Evolutionary conservation across 1,139 yeast genomes (phyloP).

Genomic region (Hyphopichia khmerensis): DNA sequence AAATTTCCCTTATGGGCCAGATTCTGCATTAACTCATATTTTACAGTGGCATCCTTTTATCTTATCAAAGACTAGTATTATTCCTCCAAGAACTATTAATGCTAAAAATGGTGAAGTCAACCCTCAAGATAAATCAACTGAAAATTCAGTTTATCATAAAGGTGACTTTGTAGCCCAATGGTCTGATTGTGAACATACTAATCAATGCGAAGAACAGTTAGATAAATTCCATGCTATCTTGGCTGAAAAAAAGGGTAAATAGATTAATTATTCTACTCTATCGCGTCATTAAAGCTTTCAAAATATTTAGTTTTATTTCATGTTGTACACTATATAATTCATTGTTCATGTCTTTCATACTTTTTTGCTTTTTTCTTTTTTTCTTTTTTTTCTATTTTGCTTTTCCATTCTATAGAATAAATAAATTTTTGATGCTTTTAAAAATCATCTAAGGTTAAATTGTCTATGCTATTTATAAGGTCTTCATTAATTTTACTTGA

Average conservation of each 20-base stretch:
- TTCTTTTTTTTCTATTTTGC: neutral
- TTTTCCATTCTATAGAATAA: neutral
- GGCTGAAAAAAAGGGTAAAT: conserved; percentile 8
- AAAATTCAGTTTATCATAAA: conserved; percentile 41
- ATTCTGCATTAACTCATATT: conserved; percentile 73
- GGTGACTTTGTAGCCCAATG: conserved; percentile 69
- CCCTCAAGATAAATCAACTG: conserved; percentile 10
- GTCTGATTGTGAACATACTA: conserved; percentile 48
- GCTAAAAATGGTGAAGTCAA: conserved; percentile 31
- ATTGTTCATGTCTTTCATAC: too few species aligned
- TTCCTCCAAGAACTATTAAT: conserved; percentile 52
- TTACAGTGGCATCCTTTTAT: conserved; percentile 92
- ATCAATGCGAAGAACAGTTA: conserved; percentile 52
- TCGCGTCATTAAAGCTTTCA: too few species aligned
- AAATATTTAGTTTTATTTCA: neutral
- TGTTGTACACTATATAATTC: neutral
- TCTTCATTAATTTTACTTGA: neutral
- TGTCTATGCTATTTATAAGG: neutral
- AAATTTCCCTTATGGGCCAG: conserved; percentile 60
- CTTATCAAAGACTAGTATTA: conserved; percentile 67
- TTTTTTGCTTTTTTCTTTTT: neutral
- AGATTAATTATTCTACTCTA: too few species aligned
- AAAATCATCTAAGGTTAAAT: conserved; percentile 2
- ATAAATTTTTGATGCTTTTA: neutral
- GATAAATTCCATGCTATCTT: conserved; percentile 29